Evolutionary conservation across 768 basidiomycete genomes (phyloP), one percentile per base, ranked within the genome.

Genomic region (Pleurotus djamor): DNA sequence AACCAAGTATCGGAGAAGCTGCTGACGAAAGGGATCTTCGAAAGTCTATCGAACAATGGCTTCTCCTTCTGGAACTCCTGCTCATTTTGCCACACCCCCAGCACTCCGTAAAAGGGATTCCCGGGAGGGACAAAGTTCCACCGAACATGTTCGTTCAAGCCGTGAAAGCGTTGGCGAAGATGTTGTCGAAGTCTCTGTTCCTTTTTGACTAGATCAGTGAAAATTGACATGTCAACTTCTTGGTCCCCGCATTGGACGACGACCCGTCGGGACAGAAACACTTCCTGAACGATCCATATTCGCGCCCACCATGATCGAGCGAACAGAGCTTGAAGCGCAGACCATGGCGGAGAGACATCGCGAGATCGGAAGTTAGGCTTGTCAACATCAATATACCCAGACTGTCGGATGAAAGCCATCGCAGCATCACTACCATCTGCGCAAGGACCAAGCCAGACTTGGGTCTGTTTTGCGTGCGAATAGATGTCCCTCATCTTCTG

Each of bases 211-310:
- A 52, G 28, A 16, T 34, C 51, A 8, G 35, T 35, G 35, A 52
- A 52, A 14, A n/a, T 14, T 4, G 34, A n/a, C 51, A 52, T 36
- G 16, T 36, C 51, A 16, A 52, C 51, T 21, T 52, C 51, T 38
- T 52, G 13, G 14, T 36, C 28, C 10, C 51, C 51, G 28, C 51
- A 52, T 32, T 38, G 51, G 35, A 52, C 51, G 14, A 52, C 51
- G 2, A 52, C 51, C 12, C 37, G 35, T 14, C 6, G 16, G 9
- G 51, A 52, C 51, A 52, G 35, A 36, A 52, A 52, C 33, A 52
- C 35, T 9, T 52, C 51, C 51, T 52, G 51, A 5, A 52, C 51
- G 51, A 52, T 52, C 51, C 51, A 52, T 10, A 52, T 52, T 13
- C 51, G 51, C 14, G 35, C 28, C 51, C 51, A 52, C 51, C 51